Percentiles rank a stretch among this genome's conserved stretches.
Evolutionary conservation across 768 basidiomycete genomes (phyloP).

Genomic region (Cyathus striatus): DNA sequence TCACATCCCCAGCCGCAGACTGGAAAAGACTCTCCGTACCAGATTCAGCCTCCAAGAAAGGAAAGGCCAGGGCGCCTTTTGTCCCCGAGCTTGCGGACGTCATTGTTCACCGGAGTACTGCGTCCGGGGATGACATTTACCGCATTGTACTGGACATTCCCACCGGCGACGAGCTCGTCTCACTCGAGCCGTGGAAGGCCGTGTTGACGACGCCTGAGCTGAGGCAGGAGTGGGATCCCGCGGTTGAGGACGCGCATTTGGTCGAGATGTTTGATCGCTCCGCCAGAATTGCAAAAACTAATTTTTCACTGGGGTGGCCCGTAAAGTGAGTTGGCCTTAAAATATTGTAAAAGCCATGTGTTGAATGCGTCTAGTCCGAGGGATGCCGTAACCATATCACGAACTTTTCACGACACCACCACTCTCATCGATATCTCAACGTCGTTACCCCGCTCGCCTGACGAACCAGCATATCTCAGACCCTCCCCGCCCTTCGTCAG

Average conservation of each 20-base stretch:
- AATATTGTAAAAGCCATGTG: slow-evolving; percentile 3
- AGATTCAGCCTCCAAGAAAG: slow-evolving; percentile 44
- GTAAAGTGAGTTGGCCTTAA: slow-evolving; percentile 64
- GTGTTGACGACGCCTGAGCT: slow-evolving; percentile 84
- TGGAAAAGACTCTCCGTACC: slow-evolving; percentile 77
- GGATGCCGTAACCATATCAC: slow-evolving; percentile 91
- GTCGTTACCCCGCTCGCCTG: slow-evolving; percentile 85
- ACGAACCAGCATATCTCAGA: slow-evolving; percentile 88
- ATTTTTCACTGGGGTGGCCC: slow-evolving; percentile 94
- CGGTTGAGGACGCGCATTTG: slow-evolving; percentile 79
- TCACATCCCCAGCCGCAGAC: slow-evolving; percentile 67
- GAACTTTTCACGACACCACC: slow-evolving; percentile 72
- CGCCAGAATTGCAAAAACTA: slow-evolving; percentile 85
- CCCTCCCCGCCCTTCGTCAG: slow-evolving; percentile 91
- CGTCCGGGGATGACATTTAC: slow-evolving; percentile 75
- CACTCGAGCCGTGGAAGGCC: slow-evolving; percentile 77
- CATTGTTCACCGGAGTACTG: slow-evolving; percentile 67
- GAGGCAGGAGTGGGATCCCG: slow-evolving; percentile 89
- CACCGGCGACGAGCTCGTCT: slow-evolving; percentile 50
- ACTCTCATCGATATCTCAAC: slow-evolving; percentile 90
- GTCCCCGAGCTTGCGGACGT: slow-evolving; percentile 68
- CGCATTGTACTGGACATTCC: slow-evolving; percentile 80
- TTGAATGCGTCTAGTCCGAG: slow-evolving; percentile 58
- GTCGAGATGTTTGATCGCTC: slow-evolving; percentile 83
- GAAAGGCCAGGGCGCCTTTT: slow-evolving; percentile 47